Evolutionary conservation across 345 rosid species (phyloP).

Genomic region (Syzygium grande): DNA sequence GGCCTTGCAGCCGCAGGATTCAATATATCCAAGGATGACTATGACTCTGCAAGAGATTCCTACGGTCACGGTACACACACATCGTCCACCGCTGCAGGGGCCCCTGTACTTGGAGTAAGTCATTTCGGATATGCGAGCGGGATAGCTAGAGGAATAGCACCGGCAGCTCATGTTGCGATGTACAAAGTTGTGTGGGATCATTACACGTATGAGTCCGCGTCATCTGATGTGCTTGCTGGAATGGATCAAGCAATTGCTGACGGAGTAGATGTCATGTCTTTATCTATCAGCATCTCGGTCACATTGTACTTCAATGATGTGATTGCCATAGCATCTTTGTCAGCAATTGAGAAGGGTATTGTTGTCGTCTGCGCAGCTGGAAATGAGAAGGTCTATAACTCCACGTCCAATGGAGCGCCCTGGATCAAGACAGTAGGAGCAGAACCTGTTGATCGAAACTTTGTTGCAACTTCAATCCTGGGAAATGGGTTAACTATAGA

Average conservation of each 20-base stretch:
- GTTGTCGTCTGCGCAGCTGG: slow-evolving; percentile 40
- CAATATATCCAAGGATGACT: slow-evolving; percentile 4
- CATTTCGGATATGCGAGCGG: slow-evolving; percentile 28
- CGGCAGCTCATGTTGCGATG: slow-evolving; percentile 27
- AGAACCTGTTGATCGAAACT: slow-evolving; percentile 29
- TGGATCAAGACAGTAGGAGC: slow-evolving; percentile 44
- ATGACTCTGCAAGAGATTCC: slow-evolving; percentile 19
- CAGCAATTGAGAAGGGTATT: slow-evolving; percentile 44
- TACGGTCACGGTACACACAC: slow-evolving; percentile 33
- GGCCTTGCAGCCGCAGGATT: slow-evolving; percentile 17
- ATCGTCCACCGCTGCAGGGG: slow-evolving; percentile 27
- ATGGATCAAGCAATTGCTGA: slow-evolving; percentile 68
- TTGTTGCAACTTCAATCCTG: slow-evolving; percentile 13
- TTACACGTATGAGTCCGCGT: slow-evolving; percentile 8
- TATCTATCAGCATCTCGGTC: slow-evolving; percentile 36
- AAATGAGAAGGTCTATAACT: slow-evolving; percentile 26
- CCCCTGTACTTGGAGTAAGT: slow-evolving; percentile 2
- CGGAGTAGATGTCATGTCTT: slow-evolving; percentile 52
- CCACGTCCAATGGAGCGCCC: slow-evolving; percentile 30
- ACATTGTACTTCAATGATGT: slow-evolving; percentile 18
- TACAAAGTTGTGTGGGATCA: slow-evolving; percentile 22
- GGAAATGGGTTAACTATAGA: slow-evolving; percentile 8
- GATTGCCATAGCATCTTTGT: slow-evolving; percentile 46
- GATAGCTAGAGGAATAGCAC: slow-evolving; percentile 31
- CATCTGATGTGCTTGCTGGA: slow-evolving; percentile 51